Percentiles rank a stretch among this genome's conserved stretches.
Conservation (phyloP, 768 basidiomycete genomes). For the Macrolepiota fuliginosa region DNA sequence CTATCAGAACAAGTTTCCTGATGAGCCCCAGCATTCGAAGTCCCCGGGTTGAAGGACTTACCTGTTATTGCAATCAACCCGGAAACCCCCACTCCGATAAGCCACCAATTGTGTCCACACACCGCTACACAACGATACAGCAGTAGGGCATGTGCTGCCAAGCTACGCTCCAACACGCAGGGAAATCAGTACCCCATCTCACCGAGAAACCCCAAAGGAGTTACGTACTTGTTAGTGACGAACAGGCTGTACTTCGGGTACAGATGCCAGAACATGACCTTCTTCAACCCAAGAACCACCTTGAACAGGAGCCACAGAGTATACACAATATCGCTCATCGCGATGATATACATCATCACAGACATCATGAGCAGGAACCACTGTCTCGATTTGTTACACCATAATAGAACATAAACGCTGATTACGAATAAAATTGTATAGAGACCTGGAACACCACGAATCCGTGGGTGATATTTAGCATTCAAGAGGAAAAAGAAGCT, state of each 20-base stretch:
- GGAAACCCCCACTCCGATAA: constrained; percentile 25
- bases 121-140: constrained; percentile 38
- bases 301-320: constrained; percentile 30
- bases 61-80: constrained; percentile 33
- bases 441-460: constrained; percentile 21
- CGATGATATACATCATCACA: constrained; percentile 33
- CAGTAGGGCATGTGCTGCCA: constrained; percentile 31
- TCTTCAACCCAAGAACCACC: constrained; percentile 18
- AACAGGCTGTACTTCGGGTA: constrained; percentile 34
- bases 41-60: constrained; percentile 15
- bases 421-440: constrained; percentile 35
- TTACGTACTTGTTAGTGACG: constrained; percentile 36
- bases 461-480: too few species aligned
- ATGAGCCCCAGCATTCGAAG: too few species aligned
- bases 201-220: background rate
- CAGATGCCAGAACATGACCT: constrained; percentile 18
- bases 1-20: constrained; percentile 7
- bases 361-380: constrained; percentile 29
- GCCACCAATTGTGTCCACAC: constrained; percentile 29
- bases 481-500: too few species aligned
- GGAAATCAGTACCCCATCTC: background rate
- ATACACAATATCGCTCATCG: constrained; percentile 31
- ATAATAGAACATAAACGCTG: constrained; percentile 28
- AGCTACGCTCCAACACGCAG: constrained; percentile 15
- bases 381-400: constrained; percentile 22